Percentiles rank a stretch among this genome's conserved stretches.
Conservation (phyloP, 1,284 basidiomycete species). For the Trametes sp. region DNA sequence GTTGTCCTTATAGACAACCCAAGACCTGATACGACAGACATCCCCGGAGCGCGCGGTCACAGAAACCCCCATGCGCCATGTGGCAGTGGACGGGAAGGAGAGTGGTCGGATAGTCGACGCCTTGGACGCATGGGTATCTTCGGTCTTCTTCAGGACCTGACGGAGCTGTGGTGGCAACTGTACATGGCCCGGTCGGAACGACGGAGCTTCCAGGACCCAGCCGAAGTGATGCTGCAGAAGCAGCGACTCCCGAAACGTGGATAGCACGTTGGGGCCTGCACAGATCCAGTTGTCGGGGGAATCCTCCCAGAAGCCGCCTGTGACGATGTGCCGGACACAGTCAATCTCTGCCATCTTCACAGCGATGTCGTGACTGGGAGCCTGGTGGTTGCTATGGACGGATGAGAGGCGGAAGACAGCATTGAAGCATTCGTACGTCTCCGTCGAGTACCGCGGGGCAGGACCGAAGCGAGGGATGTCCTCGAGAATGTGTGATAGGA, state of each 20-base stretch:
- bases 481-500: constrained; percentile 42
- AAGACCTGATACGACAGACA: neutral
- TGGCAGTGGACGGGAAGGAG: neutral
- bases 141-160: too few relatives aligned
- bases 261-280: neutral
- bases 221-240: constrained; percentile 4
- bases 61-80: neutral
- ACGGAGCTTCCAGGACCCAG: neutral
- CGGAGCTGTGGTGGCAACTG: too few relatives aligned
- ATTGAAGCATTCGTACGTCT: constrained; percentile 49
- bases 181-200: too few relatives aligned
- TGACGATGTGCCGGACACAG: constrained; percentile 40
- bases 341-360: constrained; percentile 42
- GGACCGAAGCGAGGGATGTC: constrained; percentile 46
- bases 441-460: constrained; percentile 41
- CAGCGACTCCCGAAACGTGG: neutral
- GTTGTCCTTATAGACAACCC: too few relatives aligned
- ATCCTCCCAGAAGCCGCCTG: constrained; percentile 40
- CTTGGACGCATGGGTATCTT: too few relatives aligned
- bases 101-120: too few relatives aligned
- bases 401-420: constrained; percentile 46
- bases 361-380: constrained; percentile 50
- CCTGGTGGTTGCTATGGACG: constrained; percentile 45
- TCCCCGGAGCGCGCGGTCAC: constrained; percentile 1
- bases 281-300: constrained; percentile 29